Percentiles rank a stretch among this genome's conserved stretches.
Evolutionary conservation across 177 flowering plant genomes (phyloP).

Genomic region (Vitis hybrid): DNA sequence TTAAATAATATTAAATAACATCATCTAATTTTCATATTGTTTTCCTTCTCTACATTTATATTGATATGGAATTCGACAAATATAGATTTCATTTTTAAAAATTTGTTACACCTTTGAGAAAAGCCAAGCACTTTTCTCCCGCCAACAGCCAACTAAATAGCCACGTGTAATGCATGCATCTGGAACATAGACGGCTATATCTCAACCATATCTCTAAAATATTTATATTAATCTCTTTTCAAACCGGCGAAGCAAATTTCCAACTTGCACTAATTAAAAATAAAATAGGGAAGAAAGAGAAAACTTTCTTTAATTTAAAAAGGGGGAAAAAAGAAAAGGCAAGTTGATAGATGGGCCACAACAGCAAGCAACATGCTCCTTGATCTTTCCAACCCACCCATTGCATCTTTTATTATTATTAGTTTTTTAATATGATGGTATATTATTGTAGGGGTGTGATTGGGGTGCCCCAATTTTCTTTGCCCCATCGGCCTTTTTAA

Average conservation of each 20-base stretch:
- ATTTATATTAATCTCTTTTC: slow-evolving; percentile 3
- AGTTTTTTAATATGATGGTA: background rate
- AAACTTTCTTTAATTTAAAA: slow-evolving; percentile 7
- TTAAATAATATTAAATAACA: too few species aligned
- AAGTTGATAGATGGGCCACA: slow-evolving; percentile 16
- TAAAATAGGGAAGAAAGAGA: background rate
- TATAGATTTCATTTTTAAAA: too few species aligned
- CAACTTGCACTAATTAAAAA: slow-evolving; percentile 7
- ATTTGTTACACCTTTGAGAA: too few species aligned
- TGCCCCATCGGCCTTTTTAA: too few species aligned
- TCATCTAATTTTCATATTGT: too few species aligned
- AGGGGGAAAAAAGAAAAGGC: slow-evolving; percentile 2
- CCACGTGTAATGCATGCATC: background rate
- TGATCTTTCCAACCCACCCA: slow-evolving; percentile 7
- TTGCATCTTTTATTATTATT: background rate
- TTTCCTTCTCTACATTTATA: too few species aligned
- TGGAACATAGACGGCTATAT: background rate
- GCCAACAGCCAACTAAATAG: background rate
- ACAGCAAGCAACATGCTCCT: slow-evolving; percentile 18
- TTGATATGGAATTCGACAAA: too few species aligned
- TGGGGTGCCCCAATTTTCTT: too few species aligned
- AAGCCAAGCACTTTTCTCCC: background rate
- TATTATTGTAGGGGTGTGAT: too few species aligned
- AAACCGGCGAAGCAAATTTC: slow-evolving; percentile 10
- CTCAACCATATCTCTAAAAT: background rate